Evolutionary conservation across 768 basidiomycete species (phyloP).

Genomic region (Phaeotremella skinneri): DNA sequence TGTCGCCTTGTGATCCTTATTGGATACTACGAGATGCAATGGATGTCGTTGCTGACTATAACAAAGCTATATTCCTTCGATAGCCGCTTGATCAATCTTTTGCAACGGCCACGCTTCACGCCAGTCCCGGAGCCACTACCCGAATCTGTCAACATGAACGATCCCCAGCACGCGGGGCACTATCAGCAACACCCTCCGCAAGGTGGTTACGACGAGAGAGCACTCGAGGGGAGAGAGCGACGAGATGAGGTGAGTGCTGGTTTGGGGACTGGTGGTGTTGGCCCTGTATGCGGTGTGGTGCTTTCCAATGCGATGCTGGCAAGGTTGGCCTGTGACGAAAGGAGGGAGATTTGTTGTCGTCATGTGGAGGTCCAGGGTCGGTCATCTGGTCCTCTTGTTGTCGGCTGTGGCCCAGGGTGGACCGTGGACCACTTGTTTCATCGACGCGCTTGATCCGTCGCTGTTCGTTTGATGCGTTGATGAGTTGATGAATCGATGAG

Average conservation of each 20-base stretch:
- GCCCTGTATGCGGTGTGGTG: too few species aligned
- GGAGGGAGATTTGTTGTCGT: too few species aligned
- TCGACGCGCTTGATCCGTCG: background rate
- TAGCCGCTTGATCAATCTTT: background rate
- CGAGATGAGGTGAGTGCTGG: conserved; percentile 24
- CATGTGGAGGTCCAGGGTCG: background rate
- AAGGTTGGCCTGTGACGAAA: too few species aligned
- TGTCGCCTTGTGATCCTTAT: background rate
- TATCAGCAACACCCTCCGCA: conserved; percentile 11
- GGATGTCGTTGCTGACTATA: background rate
- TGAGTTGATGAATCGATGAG: too few species aligned
- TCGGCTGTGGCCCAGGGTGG: background rate
- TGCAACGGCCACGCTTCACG: background rate
- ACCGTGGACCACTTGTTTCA: background rate
- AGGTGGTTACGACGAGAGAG: conserved; percentile 12
- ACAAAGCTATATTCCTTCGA: background rate
- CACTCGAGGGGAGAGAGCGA: conserved; percentile 13
- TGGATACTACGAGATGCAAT: background rate
- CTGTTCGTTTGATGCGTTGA: background rate
- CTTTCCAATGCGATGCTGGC: too few species aligned
- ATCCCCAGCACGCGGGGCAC: conserved; percentile 8
- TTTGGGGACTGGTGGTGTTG: too few species aligned
- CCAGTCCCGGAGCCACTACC: background rate
- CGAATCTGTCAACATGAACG: conserved; percentile 13
- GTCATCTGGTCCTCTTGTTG: background rate